Percentiles rank a stretch among this genome's conserved stretches.
phyloP scores from a whole-genome alignment of 23 red algal species.

The Gracilaria gracilis region DNA sequence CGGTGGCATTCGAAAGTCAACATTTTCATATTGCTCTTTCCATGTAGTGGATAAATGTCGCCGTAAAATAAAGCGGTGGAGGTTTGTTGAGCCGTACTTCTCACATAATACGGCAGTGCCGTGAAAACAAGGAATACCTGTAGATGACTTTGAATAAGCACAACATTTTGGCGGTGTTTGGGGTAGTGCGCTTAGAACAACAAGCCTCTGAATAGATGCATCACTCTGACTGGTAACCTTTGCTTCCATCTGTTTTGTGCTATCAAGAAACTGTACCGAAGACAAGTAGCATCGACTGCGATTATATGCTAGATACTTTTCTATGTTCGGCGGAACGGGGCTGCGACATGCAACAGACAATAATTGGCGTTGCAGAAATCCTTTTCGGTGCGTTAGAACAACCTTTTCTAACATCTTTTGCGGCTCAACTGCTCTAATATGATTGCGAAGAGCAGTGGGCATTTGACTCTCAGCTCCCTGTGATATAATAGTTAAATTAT shows the following conservation, averaged over 20 bases:
- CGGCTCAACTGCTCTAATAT: conserved; percentile 27
- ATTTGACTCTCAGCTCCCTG: conserved; percentile 53
- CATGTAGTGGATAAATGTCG: conserved; percentile 36
- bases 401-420: conserved; percentile 29
- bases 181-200: too few species aligned
- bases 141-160: not conserved
- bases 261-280: not conserved
- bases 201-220: not conserved
- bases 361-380: not conserved
- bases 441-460: not conserved
- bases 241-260: conserved; percentile 22
- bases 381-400: not conserved
- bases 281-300: not conserved
- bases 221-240: not conserved
- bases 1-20: conserved; percentile 16
- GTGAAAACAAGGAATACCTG: conserved; percentile 12
- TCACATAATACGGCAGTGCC: conserved; percentile 38
- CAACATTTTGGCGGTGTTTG: conserved; percentile 19
- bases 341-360: not conserved
- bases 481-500: not conserved
- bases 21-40: conserved; percentile 55
- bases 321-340: conserved; percentile 25
- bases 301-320: not conserved
- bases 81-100: conserved; percentile 35
- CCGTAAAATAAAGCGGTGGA: conserved; percentile 5